phyloP scores from a whole-genome alignment of 2,329 filamentous ascomycete genomes.

The Didymella pinodella region DNA sequence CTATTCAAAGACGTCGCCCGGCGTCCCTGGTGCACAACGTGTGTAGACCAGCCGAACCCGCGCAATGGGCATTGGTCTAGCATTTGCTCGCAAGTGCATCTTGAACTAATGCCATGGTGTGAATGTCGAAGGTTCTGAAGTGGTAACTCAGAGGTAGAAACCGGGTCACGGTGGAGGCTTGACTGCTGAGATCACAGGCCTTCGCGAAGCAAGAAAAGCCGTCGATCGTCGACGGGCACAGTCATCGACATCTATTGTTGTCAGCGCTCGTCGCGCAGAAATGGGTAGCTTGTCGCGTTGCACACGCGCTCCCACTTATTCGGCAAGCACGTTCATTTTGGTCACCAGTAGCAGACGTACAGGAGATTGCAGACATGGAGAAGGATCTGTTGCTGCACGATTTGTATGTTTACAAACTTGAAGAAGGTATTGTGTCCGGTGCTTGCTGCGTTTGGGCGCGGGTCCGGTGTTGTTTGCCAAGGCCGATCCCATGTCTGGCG shows the following conservation, averaged over 20 bases:
- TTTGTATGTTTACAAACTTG: conserved; percentile 4
- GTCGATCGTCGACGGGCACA: not conserved
- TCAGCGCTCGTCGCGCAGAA: not conserved
- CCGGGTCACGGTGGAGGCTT: not conserved
- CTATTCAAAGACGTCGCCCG: not conserved
- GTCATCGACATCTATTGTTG: not conserved
- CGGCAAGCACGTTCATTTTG: not conserved
- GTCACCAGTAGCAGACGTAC: not conserved
- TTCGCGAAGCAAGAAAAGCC: not conserved
- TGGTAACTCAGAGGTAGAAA: not conserved
- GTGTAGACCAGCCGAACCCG: not conserved
- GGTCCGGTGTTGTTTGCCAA: conserved; percentile 9
- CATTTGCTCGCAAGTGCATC: not conserved
- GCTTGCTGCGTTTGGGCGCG: conserved; percentile 10
- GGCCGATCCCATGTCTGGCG: not conserved
- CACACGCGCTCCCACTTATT: conserved; percentile 1
- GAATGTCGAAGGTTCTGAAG: not conserved
- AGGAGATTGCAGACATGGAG: not conserved
- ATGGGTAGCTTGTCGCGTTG: not conserved
- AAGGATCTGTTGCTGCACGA: not conserved
- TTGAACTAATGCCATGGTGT: not conserved
- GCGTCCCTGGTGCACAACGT: not conserved
- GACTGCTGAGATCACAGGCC: not conserved
- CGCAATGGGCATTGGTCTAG: not conserved
- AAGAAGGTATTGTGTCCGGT: conserved; percentile 4